Conservation (phyloP, 2,329 filamentous ascomycete species). For the Plenodomus biglobosus region DNA sequence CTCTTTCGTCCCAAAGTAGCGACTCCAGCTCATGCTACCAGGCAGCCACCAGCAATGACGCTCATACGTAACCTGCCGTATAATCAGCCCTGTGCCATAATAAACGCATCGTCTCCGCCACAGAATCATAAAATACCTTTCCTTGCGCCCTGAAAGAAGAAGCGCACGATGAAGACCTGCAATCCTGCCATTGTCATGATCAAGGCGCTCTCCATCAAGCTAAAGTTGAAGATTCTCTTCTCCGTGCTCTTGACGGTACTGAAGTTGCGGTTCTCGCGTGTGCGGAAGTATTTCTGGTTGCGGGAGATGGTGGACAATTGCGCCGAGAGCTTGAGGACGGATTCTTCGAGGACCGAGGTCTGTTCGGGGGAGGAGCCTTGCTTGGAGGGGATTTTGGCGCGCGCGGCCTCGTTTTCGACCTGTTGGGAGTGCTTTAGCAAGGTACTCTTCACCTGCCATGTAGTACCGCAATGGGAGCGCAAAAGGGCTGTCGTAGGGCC, state of each 20-base stretch:
- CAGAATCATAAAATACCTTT: conserved; percentile 52
- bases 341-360: conserved; percentile 85
- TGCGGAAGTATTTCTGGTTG: conserved; percentile 99
- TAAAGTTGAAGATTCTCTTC: conserved; percentile 95
- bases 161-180: conserved; percentile 95
- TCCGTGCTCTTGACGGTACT: conserved; percentile 97
- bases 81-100: neutral
- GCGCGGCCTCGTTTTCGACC: conserved; percentile 87
- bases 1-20: too few relatives aligned
- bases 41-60: neutral
- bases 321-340: conserved; percentile 89
- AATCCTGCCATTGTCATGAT: conserved; percentile 94
- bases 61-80: neutral
- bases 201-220: conserved; percentile 85
- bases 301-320: conserved; percentile 91
- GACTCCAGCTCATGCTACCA: too few relatives aligned
- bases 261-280: conserved; percentile 97
- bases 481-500: too few relatives aligned
- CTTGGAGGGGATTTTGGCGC: conserved; percentile 79
- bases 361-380: conserved; percentile 88
- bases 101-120: neutral
- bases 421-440: too few relatives aligned
- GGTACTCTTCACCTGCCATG: too few relatives aligned
- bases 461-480: too few relatives aligned
- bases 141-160: conserved; percentile 93